Base-by-base conservation (phyloP, 306 rosid species). In the Ziziphus jujuba region DNA sequence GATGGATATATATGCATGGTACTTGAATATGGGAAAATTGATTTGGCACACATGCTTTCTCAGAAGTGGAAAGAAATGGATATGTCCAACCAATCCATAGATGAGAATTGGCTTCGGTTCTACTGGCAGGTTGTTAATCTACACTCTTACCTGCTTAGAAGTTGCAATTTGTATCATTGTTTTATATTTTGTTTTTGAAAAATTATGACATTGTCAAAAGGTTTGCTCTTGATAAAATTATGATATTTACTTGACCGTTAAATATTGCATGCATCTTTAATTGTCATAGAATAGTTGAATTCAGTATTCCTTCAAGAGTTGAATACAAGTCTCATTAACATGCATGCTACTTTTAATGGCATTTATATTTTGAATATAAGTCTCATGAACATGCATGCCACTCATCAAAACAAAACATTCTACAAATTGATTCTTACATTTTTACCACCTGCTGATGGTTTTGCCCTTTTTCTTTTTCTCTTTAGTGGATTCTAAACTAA, bases 41-140 rank as follows among this genome's bases (percentile, higher is more conserved):
- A 93, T 86, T 85, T 93, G 79, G 98, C 98, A 73, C 98, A 88
- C 84, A 93, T 93, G 98, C 91, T 93, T 61, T 90, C 95, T 52
- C 97, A 93, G 82, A 88, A 90, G 79, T 93, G 96, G 98, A 93
- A 86, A 74, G 91, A 88, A 72, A 73, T 93, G 72, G 89, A 88
- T 72, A 82, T 82, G 45, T 47, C 64, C 68, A 65, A 84, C 25
- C 79, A 80, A 79, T 84, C 84, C 67, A 83, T 88, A 64, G 92
- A 90, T 65, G 86, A 88, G 59, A 93, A 93, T 67, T 93, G 98
- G 98, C 97, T 90, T 69, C 91, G 96, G 64, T 93, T 93, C 85
- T 93, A 88, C 75, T 93, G 98, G 98, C 97, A 90, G 96, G 97
- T 93, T 64, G 47, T 64, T 49, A 59, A n/a, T 77, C 67, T 57